phyloP scores from a whole-genome alignment of 2,329 filamentous ascomycete species.

The Acephala macrosclerotiorum region DNA sequence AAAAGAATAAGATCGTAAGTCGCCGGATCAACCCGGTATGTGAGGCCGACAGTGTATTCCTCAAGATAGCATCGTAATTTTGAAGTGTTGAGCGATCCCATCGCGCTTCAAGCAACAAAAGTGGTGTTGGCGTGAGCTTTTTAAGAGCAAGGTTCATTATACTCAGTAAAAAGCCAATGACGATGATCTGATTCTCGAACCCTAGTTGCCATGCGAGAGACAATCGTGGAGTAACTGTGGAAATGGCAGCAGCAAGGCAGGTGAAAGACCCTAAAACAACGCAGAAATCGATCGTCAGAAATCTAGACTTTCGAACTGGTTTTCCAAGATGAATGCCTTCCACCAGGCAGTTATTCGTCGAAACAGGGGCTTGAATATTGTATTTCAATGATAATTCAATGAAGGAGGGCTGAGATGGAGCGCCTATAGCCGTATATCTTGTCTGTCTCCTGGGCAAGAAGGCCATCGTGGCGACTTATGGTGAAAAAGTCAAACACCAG shows the following conservation, averaged over 20 bases:
- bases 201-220: conserved; percentile 6
- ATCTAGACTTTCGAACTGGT: not conserved
- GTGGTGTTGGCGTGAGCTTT: not conserved
- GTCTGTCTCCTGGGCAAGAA: too few relatives aligned
- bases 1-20: not conserved
- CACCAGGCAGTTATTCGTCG: too few relatives aligned
- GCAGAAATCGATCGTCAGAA: not conserved
- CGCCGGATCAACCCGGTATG: not conserved
- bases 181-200: conserved; percentile 11
- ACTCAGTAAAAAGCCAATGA: conserved; percentile 16
- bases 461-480: too few relatives aligned
- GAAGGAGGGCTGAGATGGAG: too few relatives aligned
- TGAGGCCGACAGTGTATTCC: not conserved
- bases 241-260: not conserved
- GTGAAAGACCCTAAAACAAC: not conserved
- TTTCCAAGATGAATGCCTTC: not conserved
- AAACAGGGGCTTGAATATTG: too few relatives aligned
- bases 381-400: too few relatives aligned
- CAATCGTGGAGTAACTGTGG: conserved; percentile 10
- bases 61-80: not conserved
- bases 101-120: not conserved
- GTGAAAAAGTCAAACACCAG: too few relatives aligned
- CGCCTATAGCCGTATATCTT: too few relatives aligned
- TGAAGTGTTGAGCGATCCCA: not conserved
- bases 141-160: conserved; percentile 15